Evolutionary conservation across 2,329 filamentous ascomycete species (phyloP).

Genomic region (Orbilia javanica): DNA sequence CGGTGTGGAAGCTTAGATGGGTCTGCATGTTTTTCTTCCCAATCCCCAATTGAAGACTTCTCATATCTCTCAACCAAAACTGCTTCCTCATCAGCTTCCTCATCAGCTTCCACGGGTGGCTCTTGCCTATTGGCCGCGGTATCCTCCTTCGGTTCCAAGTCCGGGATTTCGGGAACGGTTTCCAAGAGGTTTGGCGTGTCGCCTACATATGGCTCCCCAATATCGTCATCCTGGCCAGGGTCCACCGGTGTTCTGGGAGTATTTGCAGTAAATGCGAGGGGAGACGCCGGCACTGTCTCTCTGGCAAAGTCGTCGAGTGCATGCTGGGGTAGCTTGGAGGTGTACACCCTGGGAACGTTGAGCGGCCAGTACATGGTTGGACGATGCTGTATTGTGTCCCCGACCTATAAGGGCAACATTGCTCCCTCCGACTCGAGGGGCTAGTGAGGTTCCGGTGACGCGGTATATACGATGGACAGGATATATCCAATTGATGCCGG

Average conservation of each 20-base stretch:
- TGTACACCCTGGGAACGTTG: conserved; percentile 84
- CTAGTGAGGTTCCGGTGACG: background rate
- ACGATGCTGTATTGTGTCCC: conserved; percentile 1
- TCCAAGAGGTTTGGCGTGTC: conserved; percentile 36
- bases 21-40: conserved; percentile 60
- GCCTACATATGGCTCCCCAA: conserved; percentile 62
- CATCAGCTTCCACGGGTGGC: conserved; percentile 60
- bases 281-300: conserved; percentile 73
- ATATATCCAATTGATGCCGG: background rate
- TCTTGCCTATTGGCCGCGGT: conserved; percentile 9
- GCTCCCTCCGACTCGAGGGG: background rate
- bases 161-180: conserved; percentile 32
- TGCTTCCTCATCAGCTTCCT: conserved; percentile 53
- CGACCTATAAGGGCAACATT: conserved; percentile 42
- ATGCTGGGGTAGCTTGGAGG: conserved; percentile 76
- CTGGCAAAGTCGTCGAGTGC: conserved; percentile 69
- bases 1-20: conserved; percentile 68
- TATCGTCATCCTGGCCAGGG: conserved; percentile 64
- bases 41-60: conserved; percentile 28
- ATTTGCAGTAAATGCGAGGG: conserved; percentile 62
- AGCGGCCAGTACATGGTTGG: conserved; percentile 86
- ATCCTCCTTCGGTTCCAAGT: conserved; percentile 32
- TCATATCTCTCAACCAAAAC: conserved; percentile 53
- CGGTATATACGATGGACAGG: background rate
- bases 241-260: conserved; percentile 59